A percentile compares a stretch with the other conserved stretches of the same genome.
phyloP scores from a whole-genome alignment of 2,329 filamentous ascomycete species.

The Xylariaceae sp. region DNA sequence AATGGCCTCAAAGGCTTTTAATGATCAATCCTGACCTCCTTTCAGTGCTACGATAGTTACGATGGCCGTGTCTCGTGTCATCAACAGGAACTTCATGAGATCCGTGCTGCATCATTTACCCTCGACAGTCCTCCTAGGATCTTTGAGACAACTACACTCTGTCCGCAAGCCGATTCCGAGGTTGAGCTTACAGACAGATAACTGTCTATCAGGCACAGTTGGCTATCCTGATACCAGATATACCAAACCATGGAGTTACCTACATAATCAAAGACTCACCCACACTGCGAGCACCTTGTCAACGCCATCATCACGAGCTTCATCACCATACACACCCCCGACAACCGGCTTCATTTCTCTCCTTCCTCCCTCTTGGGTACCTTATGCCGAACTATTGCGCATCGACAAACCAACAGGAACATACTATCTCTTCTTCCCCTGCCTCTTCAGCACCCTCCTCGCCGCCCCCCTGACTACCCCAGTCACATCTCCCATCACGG shows the following conservation, averaged over 20 bases:
- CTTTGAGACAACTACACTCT: no score
- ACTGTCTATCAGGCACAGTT: no score
- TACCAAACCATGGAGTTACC: constrained; percentile 8
- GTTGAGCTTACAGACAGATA: no score
- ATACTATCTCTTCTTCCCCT: constrained; percentile 82
- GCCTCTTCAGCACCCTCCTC: constrained; percentile 77
- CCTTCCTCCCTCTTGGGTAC: constrained; percentile 66
- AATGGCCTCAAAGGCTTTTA: no score
- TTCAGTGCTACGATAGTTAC: no score
- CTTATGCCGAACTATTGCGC: constrained; percentile 77
- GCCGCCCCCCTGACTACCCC: constrained; percentile 67
- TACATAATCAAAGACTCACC: constrained; percentile 9
- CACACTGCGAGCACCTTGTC: constrained; percentile 16
- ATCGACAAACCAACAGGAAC: constrained; percentile 78
- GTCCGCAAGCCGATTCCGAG: no score
- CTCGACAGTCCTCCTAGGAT: no score
- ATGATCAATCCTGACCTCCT: no score
- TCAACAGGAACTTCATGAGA: no score
- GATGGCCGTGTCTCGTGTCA: no score
- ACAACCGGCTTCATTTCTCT: constrained; percentile 65
- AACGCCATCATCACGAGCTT: constrained; percentile 1
- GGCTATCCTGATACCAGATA: background rate
- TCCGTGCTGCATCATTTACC: no score
- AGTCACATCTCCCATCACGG: constrained; percentile 54
- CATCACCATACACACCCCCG: constrained; percentile 59